Percentiles rank a stretch among this genome's conserved stretches.
phyloP scores from a whole-genome alignment of 192 early-diverging fungal species.

The Coemansia sp. region DNA sequence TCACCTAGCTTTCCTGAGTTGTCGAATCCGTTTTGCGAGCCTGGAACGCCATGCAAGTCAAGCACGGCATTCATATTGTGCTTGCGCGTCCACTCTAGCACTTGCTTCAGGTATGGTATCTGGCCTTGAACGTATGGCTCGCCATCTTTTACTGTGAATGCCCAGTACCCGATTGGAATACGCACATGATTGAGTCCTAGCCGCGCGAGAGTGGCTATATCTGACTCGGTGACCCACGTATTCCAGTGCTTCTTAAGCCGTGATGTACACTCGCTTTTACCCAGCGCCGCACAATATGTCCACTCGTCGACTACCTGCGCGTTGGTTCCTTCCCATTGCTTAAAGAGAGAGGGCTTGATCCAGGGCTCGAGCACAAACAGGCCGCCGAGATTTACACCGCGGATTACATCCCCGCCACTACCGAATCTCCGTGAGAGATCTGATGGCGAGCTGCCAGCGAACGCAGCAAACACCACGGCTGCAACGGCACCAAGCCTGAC shows the following conservation, averaged over 20 bases:
- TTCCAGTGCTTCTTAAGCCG: conserved; percentile 56
- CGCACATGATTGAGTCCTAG: conserved; percentile 60
- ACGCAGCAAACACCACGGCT: conserved; percentile 2
- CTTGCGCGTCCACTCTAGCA: conserved; percentile 53
- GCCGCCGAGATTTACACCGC: conserved; percentile 64
- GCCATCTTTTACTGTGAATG: conserved; percentile 51
- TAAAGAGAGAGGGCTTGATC: conserved; percentile 58
- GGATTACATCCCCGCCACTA: conserved; percentile 44
- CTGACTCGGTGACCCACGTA: conserved; percentile 60
- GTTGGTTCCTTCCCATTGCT: conserved; percentile 45
- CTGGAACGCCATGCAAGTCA: conserved; percentile 64
- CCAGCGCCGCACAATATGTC: conserved; percentile 58
- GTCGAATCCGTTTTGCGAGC: conserved; percentile 67
- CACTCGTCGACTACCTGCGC: conserved; percentile 60
- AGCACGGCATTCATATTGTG: conserved; percentile 59
- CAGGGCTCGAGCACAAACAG: conserved; percentile 65
- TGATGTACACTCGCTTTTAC: conserved; percentile 34
- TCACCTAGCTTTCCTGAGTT: conserved; percentile 57
- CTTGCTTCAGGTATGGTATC: conserved; percentile 33
- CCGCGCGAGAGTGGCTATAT: conserved; percentile 52
- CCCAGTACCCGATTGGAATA: conserved; percentile 68
- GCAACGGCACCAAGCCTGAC: conserved; percentile 1
- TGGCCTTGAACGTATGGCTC: conserved; percentile 62
- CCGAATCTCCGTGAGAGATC: conserved; percentile 31
- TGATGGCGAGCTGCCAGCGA: conserved; percentile 12